A percentile compares a stretch with the other conserved stretches of the same genome.
Conservation (phyloP, 2,329 filamentous ascomycete genomes). For the Amesomyces nigricolor region DNA sequence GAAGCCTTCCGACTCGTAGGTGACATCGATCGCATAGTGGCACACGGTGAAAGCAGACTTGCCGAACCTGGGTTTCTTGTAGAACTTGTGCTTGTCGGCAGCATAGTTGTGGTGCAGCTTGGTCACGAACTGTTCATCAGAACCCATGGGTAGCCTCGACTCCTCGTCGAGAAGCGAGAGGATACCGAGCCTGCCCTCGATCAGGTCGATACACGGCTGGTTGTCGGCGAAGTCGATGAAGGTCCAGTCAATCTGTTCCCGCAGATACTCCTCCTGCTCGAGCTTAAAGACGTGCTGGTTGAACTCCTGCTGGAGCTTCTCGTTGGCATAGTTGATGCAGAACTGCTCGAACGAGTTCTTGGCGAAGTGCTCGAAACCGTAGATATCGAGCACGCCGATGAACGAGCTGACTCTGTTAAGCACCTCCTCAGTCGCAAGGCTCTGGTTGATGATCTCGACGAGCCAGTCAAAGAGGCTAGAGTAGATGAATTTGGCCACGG, state of each 20-base stretch:
- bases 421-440: constrained; percentile 83
- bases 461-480: constrained; percentile 98
- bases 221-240: constrained; percentile 99
- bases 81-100: constrained; percentile 87
- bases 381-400: constrained; percentile 98
- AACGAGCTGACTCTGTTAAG: constrained; percentile 78
- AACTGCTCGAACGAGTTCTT: constrained; percentile 99
- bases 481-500: constrained; percentile 97
- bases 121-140: constrained; percentile 92
- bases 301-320: constrained; percentile 98
- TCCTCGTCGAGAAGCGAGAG: constrained; percentile 92
- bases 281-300: constrained; percentile 99
- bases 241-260: constrained; percentile 96
- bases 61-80: constrained; percentile 96
- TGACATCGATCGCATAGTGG: constrained; percentile 96
- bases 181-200: constrained; percentile 93
- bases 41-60: constrained; percentile 97
- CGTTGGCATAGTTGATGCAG: constrained; percentile 99
- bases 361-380: constrained; percentile 97
- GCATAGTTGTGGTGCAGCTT: constrained; percentile 95
- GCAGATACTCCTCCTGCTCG: constrained; percentile 95
- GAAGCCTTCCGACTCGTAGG: constrained; percentile 97
- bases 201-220: constrained; percentile 96
- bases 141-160: constrained; percentile 92
- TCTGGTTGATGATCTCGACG: constrained; percentile 91